Percentiles rank a stretch among this genome's conserved stretches.
Conservation (phyloP, 2,329 filamentous ascomycete genomes). For the Bipolaris sorokiniana region DNA sequence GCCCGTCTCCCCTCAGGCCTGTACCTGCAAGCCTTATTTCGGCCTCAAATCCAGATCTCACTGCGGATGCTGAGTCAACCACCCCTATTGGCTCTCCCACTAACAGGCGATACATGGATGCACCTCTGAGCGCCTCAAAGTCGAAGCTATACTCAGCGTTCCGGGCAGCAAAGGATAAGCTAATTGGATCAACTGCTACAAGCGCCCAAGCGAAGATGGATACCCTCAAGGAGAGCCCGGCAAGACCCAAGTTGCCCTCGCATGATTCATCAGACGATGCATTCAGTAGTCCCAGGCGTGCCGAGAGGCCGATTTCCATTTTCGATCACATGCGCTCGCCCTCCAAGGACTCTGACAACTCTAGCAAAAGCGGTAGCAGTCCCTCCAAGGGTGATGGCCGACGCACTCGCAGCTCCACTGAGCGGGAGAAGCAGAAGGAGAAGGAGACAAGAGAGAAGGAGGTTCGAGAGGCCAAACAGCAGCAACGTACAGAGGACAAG, state of each 20-base stretch:
- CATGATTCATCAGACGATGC: slow-evolving; percentile 43
- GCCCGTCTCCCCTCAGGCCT: slow-evolving; percentile 47
- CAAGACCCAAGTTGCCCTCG: slow-evolving; percentile 33
- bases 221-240: slow-evolving; percentile 50
- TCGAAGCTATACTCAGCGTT: slow-evolving; percentile 90
- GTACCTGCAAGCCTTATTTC: slow-evolving; percentile 55
- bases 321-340: slow-evolving; percentile 47
- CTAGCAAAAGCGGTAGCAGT: slow-evolving; percentile 37
- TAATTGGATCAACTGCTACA: slow-evolving; percentile 73
- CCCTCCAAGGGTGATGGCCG: slow-evolving; percentile 49
- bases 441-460: slow-evolving; percentile 67
- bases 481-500: slow-evolving; percentile 66
- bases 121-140: slow-evolving; percentile 88
- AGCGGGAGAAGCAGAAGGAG: slow-evolving; percentile 64
- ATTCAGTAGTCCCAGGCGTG: slow-evolving; percentile 43
- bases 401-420: slow-evolving; percentile 64
- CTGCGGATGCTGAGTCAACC: slow-evolving; percentile 54
- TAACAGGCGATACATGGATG: slow-evolving; percentile 66
- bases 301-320: slow-evolving; percentile 38
- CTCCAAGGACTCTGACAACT: slow-evolving; percentile 45
- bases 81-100: slow-evolving; percentile 64
- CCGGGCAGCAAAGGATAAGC: slow-evolving; percentile 83
- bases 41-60: slow-evolving; percentile 53
- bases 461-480: slow-evolving; percentile 63
- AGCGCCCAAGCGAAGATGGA: slow-evolving; percentile 66